Conservation (phyloP, 352 stramenopile species). For the Phytophthora macrochlamydospora region DNA sequence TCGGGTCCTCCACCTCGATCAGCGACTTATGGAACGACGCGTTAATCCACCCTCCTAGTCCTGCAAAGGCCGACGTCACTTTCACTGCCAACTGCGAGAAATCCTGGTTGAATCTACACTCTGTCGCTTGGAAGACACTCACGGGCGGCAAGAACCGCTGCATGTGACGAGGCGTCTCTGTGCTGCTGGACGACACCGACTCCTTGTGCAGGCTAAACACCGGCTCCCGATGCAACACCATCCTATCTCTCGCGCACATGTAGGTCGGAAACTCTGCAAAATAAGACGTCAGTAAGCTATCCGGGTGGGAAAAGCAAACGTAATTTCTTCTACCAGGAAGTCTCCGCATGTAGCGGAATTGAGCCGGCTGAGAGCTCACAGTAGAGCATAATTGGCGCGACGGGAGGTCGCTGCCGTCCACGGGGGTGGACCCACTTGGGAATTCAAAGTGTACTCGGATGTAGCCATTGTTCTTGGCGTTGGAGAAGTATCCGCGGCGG, state of each 20-base stretch:
- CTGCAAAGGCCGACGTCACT: constrained; percentile 60
- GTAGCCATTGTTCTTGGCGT: constrained; percentile 70
- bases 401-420: constrained; percentile 31
- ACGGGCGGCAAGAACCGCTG: constrained; percentile 62
- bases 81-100: constrained; percentile 75
- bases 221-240: constrained; percentile 56
- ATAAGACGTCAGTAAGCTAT: background rate
- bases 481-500: constrained; percentile 77
- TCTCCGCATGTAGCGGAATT: constrained; percentile 57
- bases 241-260: constrained; percentile 52
- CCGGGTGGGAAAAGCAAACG: too few relatives aligned
- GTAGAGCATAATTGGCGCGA: constrained; percentile 33
- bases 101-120: constrained; percentile 73
- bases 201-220: constrained; percentile 47
- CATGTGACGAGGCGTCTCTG: constrained; percentile 26
- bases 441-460: constrained; percentile 68
- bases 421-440: constrained; percentile 8
- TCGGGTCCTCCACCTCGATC: constrained; percentile 62
- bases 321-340: constrained; percentile 43
- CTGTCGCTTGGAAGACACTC: constrained; percentile 73
- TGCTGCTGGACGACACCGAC: constrained; percentile 23
- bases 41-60: constrained; percentile 71
- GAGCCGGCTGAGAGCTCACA: constrained; percentile 24
- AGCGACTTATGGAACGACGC: constrained; percentile 58
- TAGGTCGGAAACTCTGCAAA: constrained; percentile 63